Percentiles rank a stretch among this genome's conserved stretches.
phyloP scores from a whole-genome alignment of 257 asterid genomes.

The Misopates orontium region DNA sequence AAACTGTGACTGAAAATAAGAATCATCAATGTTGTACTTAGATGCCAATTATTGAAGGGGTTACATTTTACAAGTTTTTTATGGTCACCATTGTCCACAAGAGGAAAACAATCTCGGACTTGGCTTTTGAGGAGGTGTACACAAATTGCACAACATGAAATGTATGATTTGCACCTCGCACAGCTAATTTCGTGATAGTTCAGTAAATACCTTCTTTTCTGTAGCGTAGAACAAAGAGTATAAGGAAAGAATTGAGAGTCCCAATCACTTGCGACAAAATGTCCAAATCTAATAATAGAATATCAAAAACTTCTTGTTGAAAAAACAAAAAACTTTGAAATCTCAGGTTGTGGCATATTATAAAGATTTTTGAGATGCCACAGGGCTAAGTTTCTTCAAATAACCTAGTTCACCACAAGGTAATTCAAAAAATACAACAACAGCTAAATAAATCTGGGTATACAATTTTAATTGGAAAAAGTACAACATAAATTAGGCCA shows the following conservation, averaged over 20 bases:
- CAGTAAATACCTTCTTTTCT: background rate
- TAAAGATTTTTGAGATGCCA: background rate
- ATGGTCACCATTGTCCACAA: too few relatives aligned
- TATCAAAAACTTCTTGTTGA: background rate
- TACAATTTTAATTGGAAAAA: too few relatives aligned
- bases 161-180: too few relatives aligned
- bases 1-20: too few relatives aligned
- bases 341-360: background rate
- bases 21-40: too few relatives aligned
- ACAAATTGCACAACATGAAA: too few relatives aligned
- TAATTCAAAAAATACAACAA: background rate
- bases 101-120: too few relatives aligned
- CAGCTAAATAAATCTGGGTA: background rate
- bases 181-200: background rate
- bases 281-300: background rate
- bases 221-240: background rate
- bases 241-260: background rate
- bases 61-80: too few relatives aligned
- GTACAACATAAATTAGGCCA: background rate
- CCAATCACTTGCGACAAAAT: background rate
- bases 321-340: background rate
- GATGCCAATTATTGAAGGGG: too few relatives aligned
- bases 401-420: constrained; percentile 10
- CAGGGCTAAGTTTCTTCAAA: background rate
- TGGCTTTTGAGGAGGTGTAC: too few relatives aligned